phyloP scores from a whole-genome alignment of 495 filamentous ascomycete genomes.

The Trichocladium antarcticum region DNA sequence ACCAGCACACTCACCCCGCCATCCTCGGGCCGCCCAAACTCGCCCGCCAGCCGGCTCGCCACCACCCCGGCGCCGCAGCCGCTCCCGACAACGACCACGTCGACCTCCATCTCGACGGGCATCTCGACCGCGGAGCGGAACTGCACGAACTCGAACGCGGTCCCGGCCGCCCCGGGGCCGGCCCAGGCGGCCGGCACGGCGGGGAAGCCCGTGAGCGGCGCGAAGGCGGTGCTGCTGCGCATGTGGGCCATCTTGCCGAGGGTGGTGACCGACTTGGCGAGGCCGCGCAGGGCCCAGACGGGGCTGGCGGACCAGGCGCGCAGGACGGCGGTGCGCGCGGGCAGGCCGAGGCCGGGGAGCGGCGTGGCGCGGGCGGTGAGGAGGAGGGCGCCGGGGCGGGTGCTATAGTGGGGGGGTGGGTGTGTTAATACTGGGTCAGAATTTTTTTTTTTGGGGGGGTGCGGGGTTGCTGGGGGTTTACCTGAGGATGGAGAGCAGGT shows the following conservation, averaged over 20 bases:
- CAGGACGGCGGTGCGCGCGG: conserved; percentile 50
- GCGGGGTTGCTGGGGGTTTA: conserved; percentile 12
- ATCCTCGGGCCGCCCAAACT: conserved; percentile 23
- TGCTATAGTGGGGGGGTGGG: conserved; percentile 34
- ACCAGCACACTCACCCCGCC: conserved; percentile 68
- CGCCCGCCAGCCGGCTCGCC: conserved; percentile 70
- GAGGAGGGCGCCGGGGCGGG: conserved; percentile 54
- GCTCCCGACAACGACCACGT: conserved; percentile 77
- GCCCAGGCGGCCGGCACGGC: conserved; percentile 50
- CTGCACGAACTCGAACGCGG: conserved; percentile 44
- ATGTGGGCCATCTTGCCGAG: conserved; percentile 51
- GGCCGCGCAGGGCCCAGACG: conserved; percentile 44
- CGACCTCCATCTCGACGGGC: conserved; percentile 51
- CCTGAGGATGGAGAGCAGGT: conserved; percentile 24
- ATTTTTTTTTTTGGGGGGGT: too few species aligned
- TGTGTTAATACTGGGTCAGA: background rate
- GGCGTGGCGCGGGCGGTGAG: conserved; percentile 54
- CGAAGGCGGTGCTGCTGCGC: conserved; percentile 46
- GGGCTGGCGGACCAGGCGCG: conserved; percentile 48
- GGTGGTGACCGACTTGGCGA: conserved; percentile 45
- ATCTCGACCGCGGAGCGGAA: conserved; percentile 15
- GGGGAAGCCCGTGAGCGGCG: conserved; percentile 50
- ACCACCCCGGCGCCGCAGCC: conserved; percentile 79
- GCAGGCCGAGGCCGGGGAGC: conserved; percentile 50
- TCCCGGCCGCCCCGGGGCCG: conserved; percentile 39